Evolutionary conservation across 495 filamentous ascomycete genomes (phyloP), one percentile per base, ranked within the genome.

Genomic region (Aspergillus biplanus): DNA sequence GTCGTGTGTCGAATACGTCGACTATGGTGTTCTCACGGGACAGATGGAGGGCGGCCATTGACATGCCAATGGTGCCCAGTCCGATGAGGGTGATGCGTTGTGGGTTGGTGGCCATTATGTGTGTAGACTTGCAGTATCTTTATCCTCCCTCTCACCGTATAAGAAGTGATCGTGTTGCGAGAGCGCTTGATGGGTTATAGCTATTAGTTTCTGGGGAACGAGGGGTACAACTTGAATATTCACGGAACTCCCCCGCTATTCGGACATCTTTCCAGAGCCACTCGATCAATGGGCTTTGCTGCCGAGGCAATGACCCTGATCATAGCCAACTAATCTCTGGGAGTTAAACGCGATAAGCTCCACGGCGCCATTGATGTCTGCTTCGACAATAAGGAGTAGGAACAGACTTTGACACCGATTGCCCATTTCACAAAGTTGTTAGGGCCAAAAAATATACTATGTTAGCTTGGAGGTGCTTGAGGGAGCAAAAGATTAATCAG

Each of bases 11-110:
- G 67, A 78, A 81, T 65, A 86, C 78, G 46, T 80, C 80, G 32
- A 86, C 67, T 12, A 69, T 70, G 11, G 73, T 72, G 60, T 73
- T 69, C 4, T 71, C 68, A 61, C 80, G 77, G 2, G 72, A 62
- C 42, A 87, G 73, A 66, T 87, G 84, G 12, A 86, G 78, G 55
- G 83, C 82, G 33, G 81, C 74, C 75, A 85, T 85, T 33, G 85
- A 87, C 54, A 87, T 79, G 58, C 86, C 85, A 59, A 88, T 87
- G 37, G 86, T 87, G 48, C 85, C 84, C 15, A 79, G 73, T 44
- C 85, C 84, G 18, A 87, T 75, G 33, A 87, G 65, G 33, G 85
- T 79, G 58, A 87, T 80, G 27, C 70, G 66, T 62, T 75, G 74
- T 4, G 66, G 66, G 48, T 60, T 63, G 56, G 65, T 60, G 15